Conservation (phyloP, 306 rosid species). For the Canavalia gladiata region DNA sequence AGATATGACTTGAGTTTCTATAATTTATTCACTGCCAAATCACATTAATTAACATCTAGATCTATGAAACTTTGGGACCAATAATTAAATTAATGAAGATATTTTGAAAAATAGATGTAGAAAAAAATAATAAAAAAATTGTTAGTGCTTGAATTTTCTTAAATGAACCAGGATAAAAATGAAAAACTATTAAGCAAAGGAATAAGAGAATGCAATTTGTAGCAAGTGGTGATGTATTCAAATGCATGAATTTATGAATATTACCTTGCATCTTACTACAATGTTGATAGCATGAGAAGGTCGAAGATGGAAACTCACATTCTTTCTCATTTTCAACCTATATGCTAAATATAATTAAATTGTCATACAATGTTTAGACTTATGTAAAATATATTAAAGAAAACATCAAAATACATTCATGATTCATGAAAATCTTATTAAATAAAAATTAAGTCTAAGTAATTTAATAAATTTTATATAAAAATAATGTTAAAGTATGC, state of each 20-base stretch:
- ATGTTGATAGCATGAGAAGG: conserved; percentile 99
- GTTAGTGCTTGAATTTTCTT: conserved; percentile 8
- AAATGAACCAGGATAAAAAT: conserved; percentile 8
- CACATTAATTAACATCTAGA: conserved; percentile 53
- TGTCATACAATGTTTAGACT: conserved; percentile 25
- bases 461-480: too few species aligned
- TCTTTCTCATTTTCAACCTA: conserved; percentile 84
- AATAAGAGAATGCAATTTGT: conserved; percentile 15
- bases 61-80: conserved; percentile 50
- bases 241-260: neutral
- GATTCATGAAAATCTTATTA: too few species aligned
- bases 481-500: too few species aligned
- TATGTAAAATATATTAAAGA: too few species aligned
- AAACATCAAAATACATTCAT: too few species aligned
- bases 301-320: conserved; percentile 88
- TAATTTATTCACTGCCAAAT: conserved; percentile 71
- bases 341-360: conserved; percentile 10
- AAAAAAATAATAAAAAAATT: neutral
- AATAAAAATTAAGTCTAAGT: too few species aligned
- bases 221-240: conserved; percentile 32
- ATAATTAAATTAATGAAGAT: too few species aligned
- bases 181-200: conserved; percentile 18
- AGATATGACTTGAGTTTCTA: conserved; percentile 78
- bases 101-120: neutral
- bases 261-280: conserved; percentile 97